Percentiles rank a stretch among this genome's conserved stretches.
phyloP scores from a whole-genome alignment of 2,329 filamentous ascomycete genomes.

The Sporothrix pallida region DNA sequence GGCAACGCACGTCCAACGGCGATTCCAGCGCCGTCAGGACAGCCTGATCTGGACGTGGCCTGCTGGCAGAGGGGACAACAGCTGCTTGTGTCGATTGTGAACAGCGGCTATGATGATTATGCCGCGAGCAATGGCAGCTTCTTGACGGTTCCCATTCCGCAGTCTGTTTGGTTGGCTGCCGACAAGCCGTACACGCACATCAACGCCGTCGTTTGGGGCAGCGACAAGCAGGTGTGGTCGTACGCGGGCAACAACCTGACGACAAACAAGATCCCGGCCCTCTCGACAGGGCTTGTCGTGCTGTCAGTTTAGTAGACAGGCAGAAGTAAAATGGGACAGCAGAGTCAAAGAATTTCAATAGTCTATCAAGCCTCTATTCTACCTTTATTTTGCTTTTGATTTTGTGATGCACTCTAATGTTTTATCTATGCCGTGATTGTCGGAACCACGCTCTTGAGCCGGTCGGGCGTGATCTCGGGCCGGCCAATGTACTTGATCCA shows the following conservation, averaged over 20 bases:
- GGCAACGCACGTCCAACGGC: constrained; percentile 40
- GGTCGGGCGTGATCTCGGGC: too few relatives aligned
- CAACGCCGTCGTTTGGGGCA: neutral
- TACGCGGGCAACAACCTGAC: constrained; percentile 40
- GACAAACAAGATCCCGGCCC: constrained; percentile 42
- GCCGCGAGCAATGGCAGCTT: neutral
- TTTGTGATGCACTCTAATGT: too few relatives aligned
- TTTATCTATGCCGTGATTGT: too few relatives aligned
- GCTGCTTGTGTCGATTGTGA: constrained; percentile 49
- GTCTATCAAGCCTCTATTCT: too few relatives aligned
- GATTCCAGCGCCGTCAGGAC: constrained; percentile 35
- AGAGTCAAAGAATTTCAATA: too few relatives aligned
- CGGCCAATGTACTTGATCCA: too few relatives aligned
- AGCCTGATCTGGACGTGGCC: constrained; percentile 45
- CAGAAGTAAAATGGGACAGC: neutral
- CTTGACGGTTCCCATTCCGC: constrained; percentile 22
- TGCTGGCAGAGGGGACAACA: constrained; percentile 43
- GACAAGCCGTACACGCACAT: constrained; percentile 10
- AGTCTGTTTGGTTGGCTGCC: constrained; percentile 26
- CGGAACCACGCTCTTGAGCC: too few relatives aligned
- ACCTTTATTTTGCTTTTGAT: too few relatives aligned
- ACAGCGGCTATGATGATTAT: constrained; percentile 41
- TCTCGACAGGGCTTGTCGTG: constrained; percentile 46
- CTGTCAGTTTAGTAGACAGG: constrained; percentile 34
- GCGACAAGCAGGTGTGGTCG: constrained; percentile 42